phyloP scores from a whole-genome alignment of 2,329 filamentous ascomycete species.

The Penicillium sp. region DNA sequence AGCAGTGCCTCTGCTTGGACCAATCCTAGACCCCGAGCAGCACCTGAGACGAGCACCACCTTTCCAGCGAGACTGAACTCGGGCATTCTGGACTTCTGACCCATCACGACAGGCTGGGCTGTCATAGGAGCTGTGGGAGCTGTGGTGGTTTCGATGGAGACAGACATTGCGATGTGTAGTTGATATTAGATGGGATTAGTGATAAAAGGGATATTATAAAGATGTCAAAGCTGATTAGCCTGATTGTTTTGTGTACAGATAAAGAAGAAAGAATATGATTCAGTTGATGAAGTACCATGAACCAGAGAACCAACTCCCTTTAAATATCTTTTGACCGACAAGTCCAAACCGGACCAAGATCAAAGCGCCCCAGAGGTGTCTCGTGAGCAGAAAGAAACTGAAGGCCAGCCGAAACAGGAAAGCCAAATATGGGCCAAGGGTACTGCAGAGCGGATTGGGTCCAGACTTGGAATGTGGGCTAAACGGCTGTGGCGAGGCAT shows the following conservation, averaged over 20 bases:
- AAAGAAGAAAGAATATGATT: background rate
- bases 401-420: constrained; percentile 1
- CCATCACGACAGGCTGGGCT: constrained; percentile 31
- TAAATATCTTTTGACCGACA: constrained; percentile 4
- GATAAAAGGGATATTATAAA: background rate
- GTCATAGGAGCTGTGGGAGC: constrained; percentile 26
- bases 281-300: background rate
- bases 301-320: background rate
- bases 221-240: background rate
- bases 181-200: constrained; percentile 5
- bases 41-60: constrained; percentile 69
- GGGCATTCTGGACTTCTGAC: constrained; percentile 51
- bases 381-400: constrained; percentile 8
- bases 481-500: constrained; percentile 5
- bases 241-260: background rate
- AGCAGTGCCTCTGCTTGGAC: constrained; percentile 70
- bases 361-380: background rate
- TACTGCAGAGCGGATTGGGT: background rate
- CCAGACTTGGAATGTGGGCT: constrained; percentile 4
- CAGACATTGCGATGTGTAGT: constrained; percentile 28
- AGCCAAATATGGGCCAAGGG: constrained; percentile 6
- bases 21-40: constrained; percentile 69
- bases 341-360: background rate
- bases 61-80: constrained; percentile 75
- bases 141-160: constrained; percentile 33